Conservation (phyloP, 1,139 yeast species). For the Torulaspora globosa region DNA sequence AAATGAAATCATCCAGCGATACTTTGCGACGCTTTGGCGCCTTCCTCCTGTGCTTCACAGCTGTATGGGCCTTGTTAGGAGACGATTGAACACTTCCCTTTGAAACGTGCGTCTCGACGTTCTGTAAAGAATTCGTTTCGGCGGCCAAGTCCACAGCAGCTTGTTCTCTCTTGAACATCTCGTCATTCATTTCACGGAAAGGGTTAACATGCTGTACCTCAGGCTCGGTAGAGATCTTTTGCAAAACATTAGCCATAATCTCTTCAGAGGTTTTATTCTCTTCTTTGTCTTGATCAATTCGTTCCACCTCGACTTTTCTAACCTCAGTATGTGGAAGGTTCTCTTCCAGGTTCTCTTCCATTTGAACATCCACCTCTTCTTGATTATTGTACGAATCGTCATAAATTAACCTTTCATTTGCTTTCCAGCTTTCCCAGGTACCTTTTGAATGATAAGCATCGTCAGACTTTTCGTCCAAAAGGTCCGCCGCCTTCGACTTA, state of each 20-base stretch:
- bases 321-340: slow-evolving; percentile 6
- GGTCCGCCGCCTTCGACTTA: neutral
- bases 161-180: slow-evolving; percentile 21
- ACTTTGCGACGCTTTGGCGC: slow-evolving; percentile 51
- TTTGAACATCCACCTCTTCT: slow-evolving; percentile 10
- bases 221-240: slow-evolving; percentile 5
- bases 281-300: neutral
- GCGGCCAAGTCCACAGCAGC: slow-evolving; percentile 6
- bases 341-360: slow-evolving; percentile 9
- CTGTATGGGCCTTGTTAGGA: slow-evolving; percentile 26
- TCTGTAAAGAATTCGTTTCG: slow-evolving; percentile 9
- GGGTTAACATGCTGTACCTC: slow-evolving; percentile 25
- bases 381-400: slow-evolving; percentile 13
- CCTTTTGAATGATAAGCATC: slow-evolving; percentile 13
- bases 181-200: slow-evolving; percentile 30
- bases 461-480: neutral
- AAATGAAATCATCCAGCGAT: slow-evolving; percentile 91
- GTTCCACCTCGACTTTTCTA: slow-evolving; percentile 12
- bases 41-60: slow-evolving; percentile 27
- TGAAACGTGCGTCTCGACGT: slow-evolving; percentile 4
- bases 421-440: slow-evolving; percentile 15
- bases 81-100: slow-evolving; percentile 16
- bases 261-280: neutral
- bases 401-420: slow-evolving; percentile 12
- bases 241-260: neutral